Evolutionary conservation across 2,329 filamentous ascomycete genomes (phyloP), one percentile per base, ranked within the genome.

Genomic region (Atkinsonella hypoxylon): DNA sequence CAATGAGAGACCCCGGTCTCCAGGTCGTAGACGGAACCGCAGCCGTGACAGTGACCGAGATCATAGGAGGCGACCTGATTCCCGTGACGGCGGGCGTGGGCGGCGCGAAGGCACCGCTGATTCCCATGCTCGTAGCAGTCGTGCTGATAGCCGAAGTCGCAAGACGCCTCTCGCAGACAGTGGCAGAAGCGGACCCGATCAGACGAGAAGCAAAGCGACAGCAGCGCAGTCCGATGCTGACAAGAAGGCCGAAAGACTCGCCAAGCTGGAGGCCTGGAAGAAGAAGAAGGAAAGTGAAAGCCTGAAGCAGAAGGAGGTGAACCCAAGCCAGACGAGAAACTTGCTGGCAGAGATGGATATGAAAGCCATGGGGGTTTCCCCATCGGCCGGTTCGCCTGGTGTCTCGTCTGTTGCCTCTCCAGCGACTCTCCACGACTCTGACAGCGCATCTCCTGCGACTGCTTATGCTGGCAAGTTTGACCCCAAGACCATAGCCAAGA

Each of bases 221-320:
- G 68, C 72, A 43, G 67, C 68, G 17, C 81, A 81, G 60, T 74
- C 79, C 31, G 86, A 89, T 59, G 79, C 81, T 54, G 82, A 89
- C 47, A 89, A 68, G 50, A 88, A 90, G 65, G 85, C 84, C 47
- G 87, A 91, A 65, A 76, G 87, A 55, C 74, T 89, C 42, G 87
- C 87, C 30, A 90, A 88, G 63, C 70, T 95, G 30, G 87, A 91
- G 64, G 87, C 87, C 51, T 95, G 89, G 90, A 95, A 95, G 70
- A 86, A 89, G 67, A 91, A 90, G 68, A 84, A 89, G 63, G 86
- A 88, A 56, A 81, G 82, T 62, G 83, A 84, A 58, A 83, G 84
- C 59, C 78, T 78, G 55, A 87, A 87, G 63, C 80, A 86, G 62
- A 82, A 81, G 60, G 79, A 85, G 59, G 76, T 82, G 43, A 81